Conservation (phyloP, 1,139 yeast genomes). For the Zygosaccharomyces pseudobailii region DNA sequence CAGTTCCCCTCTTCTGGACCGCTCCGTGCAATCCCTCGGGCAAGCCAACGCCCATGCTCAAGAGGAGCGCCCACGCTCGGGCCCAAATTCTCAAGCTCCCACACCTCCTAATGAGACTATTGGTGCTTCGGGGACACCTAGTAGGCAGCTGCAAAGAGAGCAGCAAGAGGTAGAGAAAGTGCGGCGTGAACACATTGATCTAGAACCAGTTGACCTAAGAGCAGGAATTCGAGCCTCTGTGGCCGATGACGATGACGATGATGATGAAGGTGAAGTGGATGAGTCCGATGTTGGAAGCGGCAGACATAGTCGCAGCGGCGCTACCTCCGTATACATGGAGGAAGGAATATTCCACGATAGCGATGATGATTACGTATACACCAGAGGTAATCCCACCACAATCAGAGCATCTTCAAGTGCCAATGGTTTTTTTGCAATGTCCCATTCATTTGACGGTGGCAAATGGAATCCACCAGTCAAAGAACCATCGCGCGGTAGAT, state of each 20-base stretch:
- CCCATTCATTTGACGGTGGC: constrained; percentile 29
- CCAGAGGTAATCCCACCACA: constrained; percentile 15
- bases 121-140: constrained; percentile 5
- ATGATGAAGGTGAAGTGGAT: constrained; percentile 11
- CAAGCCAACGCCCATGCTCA: not conserved
- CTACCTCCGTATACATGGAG: constrained; percentile 20
- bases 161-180: constrained; percentile 17
- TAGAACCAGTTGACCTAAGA: constrained; percentile 1
- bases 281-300: constrained; percentile 4
- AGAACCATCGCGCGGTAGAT: constrained; percentile 41
- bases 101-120: not conserved
- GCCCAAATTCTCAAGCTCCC: not conserved
- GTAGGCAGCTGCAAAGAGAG: constrained; percentile 13
- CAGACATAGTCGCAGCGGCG: constrained; percentile 8
- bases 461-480: constrained; percentile 51
- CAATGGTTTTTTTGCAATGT: constrained; percentile 21
- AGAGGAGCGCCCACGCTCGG: not conserved
- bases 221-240: constrained; percentile 3
- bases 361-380: constrained; percentile 39
- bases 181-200: constrained; percentile 18
- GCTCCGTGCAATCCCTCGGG: not conserved
- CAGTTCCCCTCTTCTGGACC: not conserved
- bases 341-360: constrained; percentile 33
- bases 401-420: constrained; percentile 22
- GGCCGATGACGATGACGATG: constrained; percentile 12